Evolutionary conservation across 1,139 yeast genomes (phyloP), one percentile per base, ranked within the genome.

Genomic region (Zygotorulaspora mrakii): DNA sequence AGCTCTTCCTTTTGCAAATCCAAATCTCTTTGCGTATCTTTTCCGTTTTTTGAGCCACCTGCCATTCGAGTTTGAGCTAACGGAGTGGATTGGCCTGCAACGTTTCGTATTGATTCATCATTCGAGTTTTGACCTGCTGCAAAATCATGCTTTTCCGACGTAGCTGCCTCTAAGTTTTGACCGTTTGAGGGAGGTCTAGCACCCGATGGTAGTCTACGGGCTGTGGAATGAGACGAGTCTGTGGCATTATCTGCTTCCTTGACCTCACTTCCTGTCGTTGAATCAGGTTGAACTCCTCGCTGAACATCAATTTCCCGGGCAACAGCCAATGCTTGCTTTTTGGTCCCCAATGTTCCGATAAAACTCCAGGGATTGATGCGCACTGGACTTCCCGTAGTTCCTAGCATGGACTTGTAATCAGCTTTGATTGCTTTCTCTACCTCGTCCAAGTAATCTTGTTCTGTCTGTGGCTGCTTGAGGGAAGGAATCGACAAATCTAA

Each of bases 81-180:
- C 7, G 55, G 55, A 2, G 55, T 51, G 11, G 54, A 49, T 31
- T 51, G 55, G 10, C 50, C 52, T 23, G 48, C 41, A 11, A 51
- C 43, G 13, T 47, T 52, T 16, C 39, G 42, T 13, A 45, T 42
- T 11, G 42, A 36, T 17, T 47, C 45, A 14, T 45, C 42, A 21
- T 35, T 34, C 12, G 46, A 21, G 16, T 42, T 35, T n/a, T 22
- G n/a, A 10, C 38, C 24, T 10, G 13, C 28, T n/a, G 13, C 36
- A 8, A 42, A 39, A 8, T 34, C 45, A 2, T 40, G 26, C 26
- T 46, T 49, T 18, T 47, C 45, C 12, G 52, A 54, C 10, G 48
- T 47, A 4, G 50, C 26, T n/a, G 46, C 44, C 21, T 46, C 42
- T 4, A 44, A 26, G 25, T 37, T 43, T 12, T 47, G 45, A 14